Base-by-base conservation (phyloP, 2,329 filamentous ascomycete genomes). In the Fusarium sacchari region DNA sequence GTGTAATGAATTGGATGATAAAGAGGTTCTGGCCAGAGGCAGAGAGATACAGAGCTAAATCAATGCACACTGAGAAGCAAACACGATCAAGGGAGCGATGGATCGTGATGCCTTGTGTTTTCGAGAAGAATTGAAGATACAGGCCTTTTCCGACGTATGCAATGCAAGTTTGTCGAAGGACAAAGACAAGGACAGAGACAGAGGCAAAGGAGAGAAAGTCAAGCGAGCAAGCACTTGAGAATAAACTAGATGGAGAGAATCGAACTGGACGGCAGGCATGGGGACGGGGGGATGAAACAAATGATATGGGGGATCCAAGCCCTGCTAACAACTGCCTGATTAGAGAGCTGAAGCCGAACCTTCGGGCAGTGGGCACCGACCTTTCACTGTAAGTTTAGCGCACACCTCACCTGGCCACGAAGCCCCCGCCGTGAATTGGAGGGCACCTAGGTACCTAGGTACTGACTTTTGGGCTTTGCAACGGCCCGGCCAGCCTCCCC, bases 241-340 rank as follows among this genome's bases (percentile, higher is more conserved):
- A 61, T 55, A 47, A 47, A 47, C 44, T 47, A 61, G 74, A 71
- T 55, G 64, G 63, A 59, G 53, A 61, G 53, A 57, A 58, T 42
- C 53, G 69, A 58, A 69, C 52, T 49, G 49, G 57, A 37, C 46
- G 52, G 63, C 57, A 36, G 66, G 53, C 60, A 58, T 71, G 66
- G 72, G 59, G 67, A 73, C 64, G 74, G 72, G 72, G 75, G 72
- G 72, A 77, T 71, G 76, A 78, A 78, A 78, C 76, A 78, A 76
- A 72, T 75, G 74, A 77, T 77, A 78, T 77, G 71, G 71, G 71
- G 61, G 57, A 60, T 43, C 42, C n/a, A 10, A 26, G 50, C 57
- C 55, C 42, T 70, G 39, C 30, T 24, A 32, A 47, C 46, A 42
- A 50, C 58, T 67, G 49, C 63, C 65, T 67, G 58, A 60, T 63